Conservation (phyloP, 2,329 filamentous ascomycete genomes). For the Penicillium sp. region DNA sequence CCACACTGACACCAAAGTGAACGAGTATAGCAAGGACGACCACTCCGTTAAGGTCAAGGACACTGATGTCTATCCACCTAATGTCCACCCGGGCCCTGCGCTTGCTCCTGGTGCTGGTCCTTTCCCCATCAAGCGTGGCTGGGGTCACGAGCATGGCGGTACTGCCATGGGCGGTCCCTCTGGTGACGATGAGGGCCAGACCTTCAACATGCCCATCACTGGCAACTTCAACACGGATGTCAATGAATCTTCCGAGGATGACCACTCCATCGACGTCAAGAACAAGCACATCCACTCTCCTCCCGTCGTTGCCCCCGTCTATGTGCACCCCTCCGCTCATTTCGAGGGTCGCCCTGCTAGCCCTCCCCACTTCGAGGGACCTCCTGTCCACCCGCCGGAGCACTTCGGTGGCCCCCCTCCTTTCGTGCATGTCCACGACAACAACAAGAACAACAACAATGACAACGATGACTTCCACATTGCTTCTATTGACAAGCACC, state of each 20-base stretch:
- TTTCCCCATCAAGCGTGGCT: conserved; percentile 18
- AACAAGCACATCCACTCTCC: conserved; percentile 19
- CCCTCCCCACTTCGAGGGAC: neutral
- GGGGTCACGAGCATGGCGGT: conserved; percentile 20
- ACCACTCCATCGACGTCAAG: conserved; percentile 26
- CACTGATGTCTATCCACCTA: conserved; percentile 18
- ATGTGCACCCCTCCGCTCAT: conserved; percentile 3
- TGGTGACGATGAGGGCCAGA: conserved; percentile 28
- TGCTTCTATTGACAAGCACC: neutral
- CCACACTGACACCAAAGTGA: conserved; percentile 18
- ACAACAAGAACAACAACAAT: neutral
- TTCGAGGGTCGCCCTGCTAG: conserved; percentile 1
- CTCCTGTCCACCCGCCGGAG: neutral
- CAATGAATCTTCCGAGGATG: conserved; percentile 22
- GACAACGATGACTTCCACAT: conserved; percentile 14
- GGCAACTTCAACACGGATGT: conserved; percentile 22
- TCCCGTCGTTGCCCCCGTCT: conserved; percentile 3
- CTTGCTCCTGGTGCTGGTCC: conserved; percentile 19
- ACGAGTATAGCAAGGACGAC: conserved; percentile 26
- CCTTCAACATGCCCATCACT: conserved; percentile 27
- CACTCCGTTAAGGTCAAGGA: conserved; percentile 27
- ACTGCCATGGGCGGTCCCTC: conserved; percentile 26
- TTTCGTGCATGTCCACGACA: neutral
- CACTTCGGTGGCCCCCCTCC: neutral
- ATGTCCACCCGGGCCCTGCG: conserved; percentile 5